Evolutionary conservation across 805 yeast species (phyloP).

Genomic region (Hemisphaericaspora nanyangensis): DNA sequence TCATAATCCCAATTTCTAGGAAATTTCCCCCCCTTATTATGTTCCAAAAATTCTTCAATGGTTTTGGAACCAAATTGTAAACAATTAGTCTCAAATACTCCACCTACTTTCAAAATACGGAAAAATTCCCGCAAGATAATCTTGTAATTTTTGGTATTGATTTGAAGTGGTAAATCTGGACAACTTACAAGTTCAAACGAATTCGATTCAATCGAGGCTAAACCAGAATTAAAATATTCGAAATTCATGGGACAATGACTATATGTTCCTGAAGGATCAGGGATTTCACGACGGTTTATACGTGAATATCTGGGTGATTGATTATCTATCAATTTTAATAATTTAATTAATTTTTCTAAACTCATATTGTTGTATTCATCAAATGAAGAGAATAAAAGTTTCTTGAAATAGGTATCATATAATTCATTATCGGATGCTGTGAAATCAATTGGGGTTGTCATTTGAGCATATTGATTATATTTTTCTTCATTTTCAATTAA

Average conservation of each 20-base stretch:
- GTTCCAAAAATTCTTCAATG: conserved; percentile 10
- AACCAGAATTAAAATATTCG: conserved; percentile 21
- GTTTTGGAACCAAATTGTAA: conserved; percentile 7
- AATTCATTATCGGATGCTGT: conserved; percentile 19
- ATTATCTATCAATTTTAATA: conserved; percentile 18
- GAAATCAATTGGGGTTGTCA: conserved; percentile 15
- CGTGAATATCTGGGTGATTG: conserved; percentile 15
- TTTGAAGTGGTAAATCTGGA: conserved; percentile 33
- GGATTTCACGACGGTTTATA: conserved; percentile 10
- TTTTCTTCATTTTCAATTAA: conserved; percentile 13
- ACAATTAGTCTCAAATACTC: conserved; percentile 19
- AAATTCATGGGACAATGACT: conserved; percentile 30
- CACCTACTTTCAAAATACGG: conserved; percentile 34
- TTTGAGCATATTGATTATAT: conserved; percentile 13
- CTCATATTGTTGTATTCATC: conserved; percentile 20
- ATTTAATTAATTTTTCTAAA: conserved; percentile 15
- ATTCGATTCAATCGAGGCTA: conserved; percentile 22
- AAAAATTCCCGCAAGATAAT: conserved; percentile 28
- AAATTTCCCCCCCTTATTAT: conserved; percentile 3
- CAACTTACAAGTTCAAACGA: conserved; percentile 35
- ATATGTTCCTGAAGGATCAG: conserved; percentile 14
- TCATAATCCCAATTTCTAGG: conserved; percentile 6
- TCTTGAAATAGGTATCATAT: conserved; percentile 17
- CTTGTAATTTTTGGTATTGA: conserved; percentile 22
- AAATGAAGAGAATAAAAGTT: conserved; percentile 28